Base-by-base conservation (phyloP, 1,284 basidiomycete species). In the Xerocomus minutiporus region DNA sequence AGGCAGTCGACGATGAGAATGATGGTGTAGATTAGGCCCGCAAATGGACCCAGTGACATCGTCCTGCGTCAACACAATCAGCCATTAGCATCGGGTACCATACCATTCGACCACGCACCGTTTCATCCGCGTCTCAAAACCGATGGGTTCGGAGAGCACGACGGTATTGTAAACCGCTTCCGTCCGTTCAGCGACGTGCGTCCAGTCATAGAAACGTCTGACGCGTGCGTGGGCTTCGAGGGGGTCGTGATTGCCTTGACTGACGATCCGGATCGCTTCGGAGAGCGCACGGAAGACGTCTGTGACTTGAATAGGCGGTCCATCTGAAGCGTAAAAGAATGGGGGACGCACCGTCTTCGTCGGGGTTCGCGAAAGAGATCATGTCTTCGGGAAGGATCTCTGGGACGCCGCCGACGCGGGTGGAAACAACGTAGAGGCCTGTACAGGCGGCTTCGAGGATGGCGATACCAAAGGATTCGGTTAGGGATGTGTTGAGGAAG, bases 371-470 rank as follows among this genome's bases (percentile, higher is more conserved):
- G 61, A 98, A 97, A 34, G 91, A 92, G 53, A 97, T 91, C 89
- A 98, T 91, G 58, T 94, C 89, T 45, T 85, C 76, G 0, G 97
- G 97, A 17, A 99, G 74, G 52, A 98, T 89, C 71, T 99, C 97
- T 0, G 97, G 94, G 0, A 98, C 89, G 2, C 97, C 96, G 0
- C 97, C 96, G 0, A 99, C 96, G 32, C 86, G 81, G 0, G 96
- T 99, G 15, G 88, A 88, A 34, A 99, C 97, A 36, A 98, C 90
- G 64, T 97, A 96, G 8, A 99, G 76, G 0, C 97, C 97, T 0
- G 92, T 84, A 59, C 90, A 95, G 0, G 97, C 97, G 0, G 97
- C 97, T 75, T 99, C 97, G 46, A 99, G 80, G 59, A 97, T 93
- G 8, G 90, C 89, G 58, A 96, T 99, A 0, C 97, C 96, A 63